Evolutionary conservation across 139 green algal genomes (phyloP), one percentile per base, ranked within the genome.

Genomic region (Spirogloea muscicola): DNA sequence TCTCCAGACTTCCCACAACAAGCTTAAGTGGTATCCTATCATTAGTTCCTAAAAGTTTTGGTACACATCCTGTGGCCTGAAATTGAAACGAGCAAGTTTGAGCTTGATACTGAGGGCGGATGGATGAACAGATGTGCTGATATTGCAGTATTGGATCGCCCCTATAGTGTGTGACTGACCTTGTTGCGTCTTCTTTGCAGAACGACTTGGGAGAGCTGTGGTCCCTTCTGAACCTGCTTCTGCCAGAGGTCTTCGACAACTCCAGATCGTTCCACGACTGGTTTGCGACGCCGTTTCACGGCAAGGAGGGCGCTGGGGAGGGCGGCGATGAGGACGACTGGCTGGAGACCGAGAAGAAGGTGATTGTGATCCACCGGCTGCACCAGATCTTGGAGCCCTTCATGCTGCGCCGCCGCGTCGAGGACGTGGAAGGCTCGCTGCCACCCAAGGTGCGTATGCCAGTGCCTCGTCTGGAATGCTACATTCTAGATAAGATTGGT

Each of bases 311-410:
- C 29, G 65, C 52, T 40, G 78, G 77, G 40, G 33, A 18, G 1
- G 49, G 29, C 21, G 67, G n/a, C 1, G 55, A 51, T 3, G 67
- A 84, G 43, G 68, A 84, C 0, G 58, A 79, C 48, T 93, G 89
- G 88, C 82, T 95, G 21, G 89, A 89, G 69, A 91, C 77, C 41
- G 91, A 95, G 75, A 93, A 92, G 85, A 82, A 89, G 0, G 86
- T 94, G 61, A 89, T 96, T 38, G 89, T 96, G 39, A 91, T 96
- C 51, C 84, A 92, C 63, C 70, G 87, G 9, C 76, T 94, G 72
- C 90, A 94, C 68, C 91, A 96, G 80, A 95, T 95, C 65, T 85
- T 99, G 68, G 90, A 96, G 68, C 94, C 94, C 39, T 99, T 99
- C 82, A 97, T 99, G 93, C 86, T 99, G 63, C 83, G 81, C 25